Evolutionary conservation across 2,329 filamentous ascomycete genomes (phyloP).

Genomic region (Ploettnerulaceae sp.): DNA sequence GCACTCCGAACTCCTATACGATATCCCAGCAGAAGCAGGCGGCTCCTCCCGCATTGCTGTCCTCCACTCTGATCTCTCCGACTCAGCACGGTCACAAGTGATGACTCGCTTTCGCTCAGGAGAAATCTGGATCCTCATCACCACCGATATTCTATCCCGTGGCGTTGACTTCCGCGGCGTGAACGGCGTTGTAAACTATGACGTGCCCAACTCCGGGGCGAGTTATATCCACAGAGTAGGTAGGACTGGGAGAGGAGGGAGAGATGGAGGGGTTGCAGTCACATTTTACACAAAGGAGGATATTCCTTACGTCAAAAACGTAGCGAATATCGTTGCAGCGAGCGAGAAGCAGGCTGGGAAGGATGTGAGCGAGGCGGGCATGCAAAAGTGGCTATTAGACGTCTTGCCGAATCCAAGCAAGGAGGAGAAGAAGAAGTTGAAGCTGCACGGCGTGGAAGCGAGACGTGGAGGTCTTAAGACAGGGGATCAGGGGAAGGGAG

Average conservation of each 20-base stretch:
- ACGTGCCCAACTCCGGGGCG: slow-evolving; percentile 86
- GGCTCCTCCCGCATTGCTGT: slow-evolving; percentile 81
- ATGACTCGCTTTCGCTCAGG: slow-evolving; percentile 88
- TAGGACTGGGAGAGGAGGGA: slow-evolving; percentile 81
- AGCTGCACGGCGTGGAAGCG: slow-evolving; percentile 74
- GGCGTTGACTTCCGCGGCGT: slow-evolving; percentile 94
- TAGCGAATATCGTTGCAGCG: slow-evolving; percentile 85
- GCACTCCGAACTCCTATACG: slow-evolving; percentile 85
- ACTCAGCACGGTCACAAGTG: slow-evolving; percentile 68
- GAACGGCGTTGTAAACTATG: slow-evolving; percentile 96
- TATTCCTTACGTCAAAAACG: slow-evolving; percentile 80
- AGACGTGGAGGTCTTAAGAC: slow-evolving; percentile 44
- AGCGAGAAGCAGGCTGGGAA: slow-evolving; percentile 68
- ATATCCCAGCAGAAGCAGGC: slow-evolving; percentile 84
- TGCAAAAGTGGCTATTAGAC: slow-evolving; percentile 84
- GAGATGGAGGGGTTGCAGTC: slow-evolving; percentile 81
- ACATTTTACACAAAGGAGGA: slow-evolving; percentile 97
- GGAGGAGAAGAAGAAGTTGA: slow-evolving; percentile 76
- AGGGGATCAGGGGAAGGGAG: slow-evolving; percentile 33
- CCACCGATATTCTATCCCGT: slow-evolving; percentile 86
- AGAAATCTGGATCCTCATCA: slow-evolving; percentile 95
- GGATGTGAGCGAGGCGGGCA: slow-evolving; percentile 48
- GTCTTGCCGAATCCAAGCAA: slow-evolving; percentile 80
- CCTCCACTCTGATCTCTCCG: slow-evolving; percentile 80
- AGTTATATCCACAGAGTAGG: slow-evolving; percentile 92